Evolutionary conservation across 768 basidiomycete species (phyloP), one percentile per base, ranked within the genome.

Genomic region (Omphalotus guepiniiformis): DNA sequence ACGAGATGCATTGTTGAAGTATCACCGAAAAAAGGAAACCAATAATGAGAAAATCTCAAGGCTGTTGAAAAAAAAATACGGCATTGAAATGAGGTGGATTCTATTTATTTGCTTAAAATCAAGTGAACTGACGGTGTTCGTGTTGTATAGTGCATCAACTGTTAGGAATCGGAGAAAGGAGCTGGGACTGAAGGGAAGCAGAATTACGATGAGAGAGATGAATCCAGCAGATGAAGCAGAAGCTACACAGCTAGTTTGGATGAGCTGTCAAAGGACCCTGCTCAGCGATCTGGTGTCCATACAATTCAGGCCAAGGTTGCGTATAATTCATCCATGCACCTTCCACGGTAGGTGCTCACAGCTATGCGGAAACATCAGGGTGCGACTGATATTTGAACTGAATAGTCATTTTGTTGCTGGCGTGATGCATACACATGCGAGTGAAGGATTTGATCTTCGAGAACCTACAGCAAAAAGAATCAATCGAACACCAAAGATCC

Each of bases 251-350:
- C n/a, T 37, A n/a, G 35, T 37, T 37, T 63, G 7, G 61, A 64
- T 29, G 65, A 68, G 50, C 59, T 70, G 59, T 55, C 55, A 13
- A 64, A 63, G 40, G 68, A 69, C 37, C 58, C 62, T 2, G 52
- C 47, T 19, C 58, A 63, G 25, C 55, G 52, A 39, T 52, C 53
- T 1, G 68, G 68, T 6, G 55, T 63, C 9, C 39, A 48, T 8
- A 56, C 54, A 28, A 53, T 69, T 19, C 65, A 66, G 48, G 52
- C 61, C 22, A 45, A 52, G 3, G 65, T 70, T 34, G 56, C 62
- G 26, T 40, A 53, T 39, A 61, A 66, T 15, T 63, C 62, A 1
- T 58, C 71, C 51, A 41, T 63, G 38, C 53, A 71, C 65, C 48
- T 63, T 13, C 60, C 60, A 2, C 49, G 60, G 64, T 63, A 35